These are phyloP conservation scores for Xylaria multiplex DNA, from an alignment of 2,329 filamentous ascomycete species.

Conservation along the genomic window DNA sequence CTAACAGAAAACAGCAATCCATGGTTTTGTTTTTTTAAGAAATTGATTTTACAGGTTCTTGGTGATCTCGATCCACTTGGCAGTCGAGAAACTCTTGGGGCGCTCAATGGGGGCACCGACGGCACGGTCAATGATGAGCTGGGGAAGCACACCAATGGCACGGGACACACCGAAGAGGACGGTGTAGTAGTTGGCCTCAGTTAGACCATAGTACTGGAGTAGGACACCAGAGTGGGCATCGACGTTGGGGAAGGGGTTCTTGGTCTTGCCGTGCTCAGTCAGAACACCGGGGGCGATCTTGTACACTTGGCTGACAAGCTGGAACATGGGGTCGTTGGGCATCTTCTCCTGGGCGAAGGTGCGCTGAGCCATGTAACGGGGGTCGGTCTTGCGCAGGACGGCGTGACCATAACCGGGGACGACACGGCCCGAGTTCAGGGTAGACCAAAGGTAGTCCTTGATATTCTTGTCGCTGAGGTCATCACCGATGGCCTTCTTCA, in stretches of 20 bases:
- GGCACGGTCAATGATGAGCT: slow-evolving; percentile 99
- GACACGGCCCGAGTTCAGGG: slow-evolving; percentile 93
- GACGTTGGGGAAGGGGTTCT: slow-evolving; percentile 99
- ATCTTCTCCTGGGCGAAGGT: slow-evolving; percentile 93
- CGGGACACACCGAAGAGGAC: slow-evolving; percentile 99
- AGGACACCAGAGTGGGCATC: slow-evolving; percentile 99
- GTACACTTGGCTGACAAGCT: slow-evolving; percentile 99
- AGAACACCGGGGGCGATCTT: slow-evolving; percentile 98
- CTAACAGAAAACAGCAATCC: slow-evolving; percentile 39
- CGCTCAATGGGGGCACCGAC: slow-evolving; percentile 97
- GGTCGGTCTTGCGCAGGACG: slow-evolving; percentile 99
- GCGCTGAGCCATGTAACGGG: slow-evolving; percentile 98
- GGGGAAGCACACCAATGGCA: slow-evolving; percentile 96
- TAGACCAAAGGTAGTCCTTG: slow-evolving; percentile 98
- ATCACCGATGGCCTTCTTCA: slow-evolving; percentile 94
- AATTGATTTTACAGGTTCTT: slow-evolving; percentile 79
- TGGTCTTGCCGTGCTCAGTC: slow-evolving; percentile 99
- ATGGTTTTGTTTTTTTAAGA: slow-evolving; percentile 23
- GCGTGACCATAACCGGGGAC: slow-evolving; percentile 99
- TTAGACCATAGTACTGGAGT: slow-evolving; percentile 99
- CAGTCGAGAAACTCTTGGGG: slow-evolving; percentile 98
- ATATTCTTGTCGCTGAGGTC: slow-evolving; percentile 97
- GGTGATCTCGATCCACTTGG: slow-evolving; percentile 93
- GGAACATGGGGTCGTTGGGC: slow-evolving; percentile 98
- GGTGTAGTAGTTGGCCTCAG: slow-evolving; percentile 99